Conservation (phyloP, 2,329 filamentous ascomycete species). For the Lasiodiplodia sp. region DNA sequence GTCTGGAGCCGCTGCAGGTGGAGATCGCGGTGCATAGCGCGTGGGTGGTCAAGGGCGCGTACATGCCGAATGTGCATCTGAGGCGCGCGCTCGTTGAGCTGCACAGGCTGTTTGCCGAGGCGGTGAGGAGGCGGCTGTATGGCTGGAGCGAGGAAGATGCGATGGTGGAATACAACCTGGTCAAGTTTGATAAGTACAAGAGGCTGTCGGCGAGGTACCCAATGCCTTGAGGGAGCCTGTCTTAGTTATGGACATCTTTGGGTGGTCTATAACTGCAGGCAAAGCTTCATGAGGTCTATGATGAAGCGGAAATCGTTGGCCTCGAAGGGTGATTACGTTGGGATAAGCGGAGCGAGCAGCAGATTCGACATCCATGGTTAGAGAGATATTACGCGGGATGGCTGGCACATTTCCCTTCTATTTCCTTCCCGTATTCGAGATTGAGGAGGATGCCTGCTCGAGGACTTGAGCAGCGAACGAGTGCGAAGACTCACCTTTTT, state of each 20-base stretch:
- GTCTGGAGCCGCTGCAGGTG: neutral
- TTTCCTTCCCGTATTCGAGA: neutral
- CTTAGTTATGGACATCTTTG: neutral
- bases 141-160: slow-evolving; percentile 40
- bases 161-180: slow-evolving; percentile 37
- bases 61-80: slow-evolving; percentile 33
- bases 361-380: neutral
- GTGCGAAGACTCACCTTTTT: neutral
- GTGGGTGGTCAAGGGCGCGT: neutral
- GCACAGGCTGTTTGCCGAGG: slow-evolving; percentile 40
- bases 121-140: slow-evolving; percentile 38
- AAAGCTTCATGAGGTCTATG: neutral
- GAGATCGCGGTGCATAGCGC: slow-evolving; percentile 3
- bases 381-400: neutral
- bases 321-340: neutral
- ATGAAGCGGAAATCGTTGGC: neutral
- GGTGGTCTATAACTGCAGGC: neutral
- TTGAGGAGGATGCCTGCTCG: neutral
- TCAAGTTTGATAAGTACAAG: slow-evolving; percentile 8
- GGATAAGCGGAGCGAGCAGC: neutral
- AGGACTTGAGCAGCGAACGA: neutral
- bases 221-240: neutral
- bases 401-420: neutral
- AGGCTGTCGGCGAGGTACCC: neutral
- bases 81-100: slow-evolving; percentile 33